Evolutionary conservation across 106 monocot species (phyloP).

Genomic region (Posidonia australis): DNA sequence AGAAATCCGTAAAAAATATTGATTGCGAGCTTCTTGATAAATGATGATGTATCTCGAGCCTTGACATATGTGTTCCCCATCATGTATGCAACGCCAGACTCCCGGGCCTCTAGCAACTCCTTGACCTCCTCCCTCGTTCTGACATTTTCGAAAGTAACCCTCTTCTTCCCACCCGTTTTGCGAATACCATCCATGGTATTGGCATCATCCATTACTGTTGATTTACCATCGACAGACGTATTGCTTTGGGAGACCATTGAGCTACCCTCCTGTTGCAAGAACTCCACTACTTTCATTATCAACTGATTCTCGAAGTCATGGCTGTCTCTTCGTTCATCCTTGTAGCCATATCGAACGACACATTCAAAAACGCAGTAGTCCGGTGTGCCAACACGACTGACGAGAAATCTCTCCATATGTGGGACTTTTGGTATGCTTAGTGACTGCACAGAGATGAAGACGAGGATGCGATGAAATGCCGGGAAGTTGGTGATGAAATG

Average conservation of each 20-base stretch:
- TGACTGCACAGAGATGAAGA: constrained; percentile 47
- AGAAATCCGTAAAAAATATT: constrained; percentile 53
- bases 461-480: constrained; percentile 54
- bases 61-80: constrained; percentile 48
- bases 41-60: constrained; percentile 34
- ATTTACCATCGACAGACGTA: constrained; percentile 6
- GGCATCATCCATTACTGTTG: constrained; percentile 10
- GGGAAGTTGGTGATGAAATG: constrained; percentile 83
- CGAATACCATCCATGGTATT: neutral
- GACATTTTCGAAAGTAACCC: constrained; percentile 13
- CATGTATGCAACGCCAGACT: constrained; percentile 67
- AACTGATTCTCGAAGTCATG: constrained; percentile 56
- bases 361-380: constrained; percentile 39
- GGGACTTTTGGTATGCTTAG: constrained; percentile 40
- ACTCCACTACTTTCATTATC: constrained; percentile 50
- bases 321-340: constrained; percentile 29
- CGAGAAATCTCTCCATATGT: constrained; percentile 30
- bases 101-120: constrained; percentile 47
- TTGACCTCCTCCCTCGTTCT: constrained; percentile 31
- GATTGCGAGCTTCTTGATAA: constrained; percentile 43
- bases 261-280: constrained; percentile 21
- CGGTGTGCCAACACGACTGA: constrained; percentile 40
- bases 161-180: constrained; percentile 3
- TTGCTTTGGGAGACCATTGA: neutral
- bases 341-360: constrained; percentile 60